Percentiles rank a stretch among this genome's conserved stretches.
Conservation (phyloP, 1,139 yeast genomes). For the Pichia sp. region DNA sequence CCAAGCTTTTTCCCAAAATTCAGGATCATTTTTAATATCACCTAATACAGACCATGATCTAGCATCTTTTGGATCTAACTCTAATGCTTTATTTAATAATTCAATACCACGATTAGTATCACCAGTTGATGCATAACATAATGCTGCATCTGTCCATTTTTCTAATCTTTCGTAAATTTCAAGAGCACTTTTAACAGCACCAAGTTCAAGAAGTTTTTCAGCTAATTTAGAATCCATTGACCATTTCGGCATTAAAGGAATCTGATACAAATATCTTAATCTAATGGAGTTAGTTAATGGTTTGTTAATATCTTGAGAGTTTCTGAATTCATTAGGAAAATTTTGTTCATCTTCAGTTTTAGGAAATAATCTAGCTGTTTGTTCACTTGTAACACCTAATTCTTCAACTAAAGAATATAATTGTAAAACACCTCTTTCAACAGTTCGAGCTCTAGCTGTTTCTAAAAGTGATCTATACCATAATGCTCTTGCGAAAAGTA, state of each 20-base stretch:
- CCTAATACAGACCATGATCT: conserved; percentile 83
- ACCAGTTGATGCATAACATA: conserved; percentile 85
- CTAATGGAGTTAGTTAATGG: conserved; percentile 42
- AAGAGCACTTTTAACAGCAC: conserved; percentile 79
- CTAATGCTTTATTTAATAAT: conserved; percentile 50
- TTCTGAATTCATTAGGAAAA: conserved; percentile 24
- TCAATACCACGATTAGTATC: conserved; percentile 62
- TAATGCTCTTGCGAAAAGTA: conserved; percentile 71
- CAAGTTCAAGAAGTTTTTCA: conserved; percentile 80
- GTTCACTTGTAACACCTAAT: conserved; percentile 59
- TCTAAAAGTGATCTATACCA: conserved; percentile 90
- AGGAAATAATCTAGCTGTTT: conserved; percentile 53
- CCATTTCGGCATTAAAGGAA: conserved; percentile 84
- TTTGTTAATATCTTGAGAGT: conserved; percentile 19
- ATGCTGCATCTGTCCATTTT: conserved; percentile 76
- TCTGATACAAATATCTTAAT: conserved; percentile 61
- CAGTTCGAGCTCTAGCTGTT: conserved; percentile 72
- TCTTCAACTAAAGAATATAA: conserved; percentile 91
- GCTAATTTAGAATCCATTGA: conserved; percentile 76
- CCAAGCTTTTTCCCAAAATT: conserved; percentile 84
- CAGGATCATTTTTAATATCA: conserved; percentile 73
- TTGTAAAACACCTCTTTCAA: conserved; percentile 90
- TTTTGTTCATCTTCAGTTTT: conserved; percentile 34
- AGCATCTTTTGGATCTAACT: conserved; percentile 63
- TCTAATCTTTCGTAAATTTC: conserved; percentile 81